Evolutionary conservation across 2,329 filamentous ascomycete genomes (phyloP).

Genomic region (Pseudocercospora macadamiae): DNA sequence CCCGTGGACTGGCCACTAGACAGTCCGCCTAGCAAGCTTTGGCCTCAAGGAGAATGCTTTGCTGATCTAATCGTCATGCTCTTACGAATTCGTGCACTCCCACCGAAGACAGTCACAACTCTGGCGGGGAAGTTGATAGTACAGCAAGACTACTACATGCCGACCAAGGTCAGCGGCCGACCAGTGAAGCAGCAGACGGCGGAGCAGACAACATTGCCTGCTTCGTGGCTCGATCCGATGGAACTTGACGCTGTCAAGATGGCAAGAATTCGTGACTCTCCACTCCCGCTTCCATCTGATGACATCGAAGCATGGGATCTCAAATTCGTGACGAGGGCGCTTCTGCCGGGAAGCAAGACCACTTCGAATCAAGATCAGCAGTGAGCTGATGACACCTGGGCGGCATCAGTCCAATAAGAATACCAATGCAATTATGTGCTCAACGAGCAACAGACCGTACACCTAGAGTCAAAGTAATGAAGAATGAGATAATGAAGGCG

Average conservation of each 20-base stretch:
- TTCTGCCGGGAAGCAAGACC: constrained; percentile 22
- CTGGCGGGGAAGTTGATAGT: constrained; percentile 11
- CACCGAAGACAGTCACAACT: constrained; percentile 41
- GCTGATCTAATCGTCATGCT: constrained; percentile 61
- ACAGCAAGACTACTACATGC: not conserved
- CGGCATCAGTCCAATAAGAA: too few relatives aligned
- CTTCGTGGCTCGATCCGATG: constrained; percentile 28
- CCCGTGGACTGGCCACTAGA: constrained; percentile 56
- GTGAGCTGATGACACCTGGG: too few relatives aligned
- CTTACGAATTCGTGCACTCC: constrained; percentile 58
- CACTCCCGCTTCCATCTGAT: constrained; percentile 6
- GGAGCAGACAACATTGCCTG: constrained; percentile 18
- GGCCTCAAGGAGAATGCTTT: constrained; percentile 61
- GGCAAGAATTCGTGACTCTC: constrained; percentile 18
- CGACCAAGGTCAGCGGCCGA: not conserved
- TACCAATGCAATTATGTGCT: too few relatives aligned
- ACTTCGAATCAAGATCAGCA: not conserved
- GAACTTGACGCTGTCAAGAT: constrained; percentile 20
- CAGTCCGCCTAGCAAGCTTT: constrained; percentile 55
- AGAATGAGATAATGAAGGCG: too few relatives aligned
- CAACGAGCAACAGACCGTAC: too few relatives aligned
- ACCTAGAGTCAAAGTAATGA: too few relatives aligned
- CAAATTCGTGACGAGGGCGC: constrained; percentile 26
- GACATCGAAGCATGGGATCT: constrained; percentile 26
- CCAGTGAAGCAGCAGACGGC: constrained; percentile 17